phyloP scores from a whole-genome alignment of 148 eudicot species.

The Amaranthus hypochondriacus region DNA sequence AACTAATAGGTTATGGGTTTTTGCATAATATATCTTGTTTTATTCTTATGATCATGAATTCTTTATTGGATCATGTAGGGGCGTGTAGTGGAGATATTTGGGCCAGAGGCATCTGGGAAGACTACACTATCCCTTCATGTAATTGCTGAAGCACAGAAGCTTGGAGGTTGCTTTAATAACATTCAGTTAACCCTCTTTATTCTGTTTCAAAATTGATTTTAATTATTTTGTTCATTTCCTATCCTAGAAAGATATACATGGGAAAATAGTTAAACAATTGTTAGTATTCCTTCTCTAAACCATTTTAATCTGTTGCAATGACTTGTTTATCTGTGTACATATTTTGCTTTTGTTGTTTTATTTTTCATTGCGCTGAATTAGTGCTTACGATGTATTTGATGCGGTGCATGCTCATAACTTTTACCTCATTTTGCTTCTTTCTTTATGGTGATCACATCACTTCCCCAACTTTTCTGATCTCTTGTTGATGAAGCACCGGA shows the following conservation, averaged over 20 bases:
- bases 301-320: not conserved
- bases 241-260: not conserved
- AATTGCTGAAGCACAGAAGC: constrained; percentile 93
- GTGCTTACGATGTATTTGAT: not conserved
- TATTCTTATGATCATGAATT: not conserved
- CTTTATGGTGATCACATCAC: not conserved
- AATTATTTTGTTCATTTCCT: not conserved
- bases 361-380: not conserved
- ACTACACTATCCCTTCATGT: constrained; percentile 93
- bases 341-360: not conserved
- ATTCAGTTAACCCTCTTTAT: constrained; percentile 1
- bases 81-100: constrained; percentile 90
- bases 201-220: not conserved
- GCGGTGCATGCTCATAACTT: not conserved
- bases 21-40: not conserved
- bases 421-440: not conserved
- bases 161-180: constrained; percentile 53
- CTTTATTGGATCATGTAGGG: constrained; percentile 47
- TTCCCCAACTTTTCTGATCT: not conserved
- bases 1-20: not conserved
- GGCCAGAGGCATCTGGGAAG: constrained; percentile 99
- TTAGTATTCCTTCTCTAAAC: not conserved
- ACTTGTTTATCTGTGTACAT: not conserved
- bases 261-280: not conserved
- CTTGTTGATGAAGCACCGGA: too few species aligned